phyloP scores from a whole-genome alignment of 495 filamentous ascomycete species.

The Aspergillus mulundensis region DNA sequence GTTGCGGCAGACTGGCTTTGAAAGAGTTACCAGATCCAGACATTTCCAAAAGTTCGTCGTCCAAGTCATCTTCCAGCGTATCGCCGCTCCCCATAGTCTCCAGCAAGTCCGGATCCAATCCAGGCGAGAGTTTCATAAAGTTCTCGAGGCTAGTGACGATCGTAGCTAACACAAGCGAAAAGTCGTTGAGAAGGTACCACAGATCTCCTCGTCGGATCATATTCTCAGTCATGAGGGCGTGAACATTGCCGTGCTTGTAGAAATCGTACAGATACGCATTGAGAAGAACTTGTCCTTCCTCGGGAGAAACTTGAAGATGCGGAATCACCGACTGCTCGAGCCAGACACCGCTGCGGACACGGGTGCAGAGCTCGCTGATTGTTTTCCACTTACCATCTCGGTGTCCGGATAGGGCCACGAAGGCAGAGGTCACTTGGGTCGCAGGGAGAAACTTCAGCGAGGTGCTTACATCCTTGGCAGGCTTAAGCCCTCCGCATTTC shows the following conservation, averaged over 20 bases:
- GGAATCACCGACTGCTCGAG: conserved; percentile 69
- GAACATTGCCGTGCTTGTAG: conserved; percentile 62
- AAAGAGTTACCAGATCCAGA: not conserved
- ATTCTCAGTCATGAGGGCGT: conserved; percentile 54
- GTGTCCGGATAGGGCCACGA: conserved; percentile 67
- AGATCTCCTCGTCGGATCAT: conserved; percentile 57
- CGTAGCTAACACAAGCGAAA: conserved; percentile 64
- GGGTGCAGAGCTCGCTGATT: conserved; percentile 59
- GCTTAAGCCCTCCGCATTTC: conserved; percentile 32
- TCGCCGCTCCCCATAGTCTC: conserved; percentile 19
- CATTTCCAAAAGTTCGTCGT: not conserved
- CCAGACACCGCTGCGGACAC: conserved; percentile 61
- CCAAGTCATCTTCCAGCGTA: conserved; percentile 9
- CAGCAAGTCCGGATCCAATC: conserved; percentile 16
- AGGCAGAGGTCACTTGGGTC: conserved; percentile 55
- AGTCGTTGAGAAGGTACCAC: conserved; percentile 67
- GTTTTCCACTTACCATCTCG: conserved; percentile 52
- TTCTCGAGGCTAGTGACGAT: conserved; percentile 39
- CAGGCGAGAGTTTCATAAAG: conserved; percentile 16
- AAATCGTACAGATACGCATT: conserved; percentile 77
- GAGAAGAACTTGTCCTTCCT: conserved; percentile 45
- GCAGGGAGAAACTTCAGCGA: conserved; percentile 12
- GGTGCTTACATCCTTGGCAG: conserved; percentile 11
- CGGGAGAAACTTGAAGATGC: conserved; percentile 53
- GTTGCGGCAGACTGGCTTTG: not conserved